Evolutionary conservation across 192 early-diverging fungal genomes (phyloP).

Genomic region (Paraglomus brasilianum): DNA sequence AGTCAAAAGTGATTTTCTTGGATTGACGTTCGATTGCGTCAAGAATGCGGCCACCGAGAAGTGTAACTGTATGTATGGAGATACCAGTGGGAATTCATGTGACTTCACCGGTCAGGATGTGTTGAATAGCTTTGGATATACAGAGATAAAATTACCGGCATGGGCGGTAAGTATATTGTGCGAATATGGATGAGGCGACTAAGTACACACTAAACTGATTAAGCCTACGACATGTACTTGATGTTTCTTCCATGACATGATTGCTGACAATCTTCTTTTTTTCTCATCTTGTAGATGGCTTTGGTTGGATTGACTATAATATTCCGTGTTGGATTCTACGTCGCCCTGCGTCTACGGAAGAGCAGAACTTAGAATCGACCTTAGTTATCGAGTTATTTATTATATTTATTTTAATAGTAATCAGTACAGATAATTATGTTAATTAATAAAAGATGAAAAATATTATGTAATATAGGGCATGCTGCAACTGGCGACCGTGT

Average conservation of each 20-base stretch:
- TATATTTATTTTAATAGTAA: too few relatives aligned
- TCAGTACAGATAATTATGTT: too few relatives aligned
- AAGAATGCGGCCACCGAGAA: background rate
- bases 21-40: constrained; percentile 9
- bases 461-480: too few relatives aligned
- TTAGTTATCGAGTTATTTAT: too few relatives aligned
- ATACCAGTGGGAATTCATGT: too few relatives aligned
- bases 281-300: background rate
- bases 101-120: constrained; percentile 5
- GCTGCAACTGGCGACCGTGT: too few relatives aligned
- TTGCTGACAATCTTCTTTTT: background rate
- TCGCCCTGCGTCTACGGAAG: background rate
- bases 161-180: constrained; percentile 15
- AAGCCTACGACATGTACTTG: background rate
- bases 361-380: too few relatives aligned
- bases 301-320: background rate
- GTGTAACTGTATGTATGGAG: background rate
- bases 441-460: too few relatives aligned
- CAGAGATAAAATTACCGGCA: background rate
- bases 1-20: background rate
- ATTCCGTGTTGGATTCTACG: background rate
- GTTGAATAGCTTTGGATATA: constrained; percentile 8
- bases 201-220: too few relatives aligned
- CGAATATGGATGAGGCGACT: too few relatives aligned
- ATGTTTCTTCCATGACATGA: background rate